Evolutionary conservation across 768 basidiomycete genomes (phyloP).

Genomic region (Termitomyces sp.): DNA sequence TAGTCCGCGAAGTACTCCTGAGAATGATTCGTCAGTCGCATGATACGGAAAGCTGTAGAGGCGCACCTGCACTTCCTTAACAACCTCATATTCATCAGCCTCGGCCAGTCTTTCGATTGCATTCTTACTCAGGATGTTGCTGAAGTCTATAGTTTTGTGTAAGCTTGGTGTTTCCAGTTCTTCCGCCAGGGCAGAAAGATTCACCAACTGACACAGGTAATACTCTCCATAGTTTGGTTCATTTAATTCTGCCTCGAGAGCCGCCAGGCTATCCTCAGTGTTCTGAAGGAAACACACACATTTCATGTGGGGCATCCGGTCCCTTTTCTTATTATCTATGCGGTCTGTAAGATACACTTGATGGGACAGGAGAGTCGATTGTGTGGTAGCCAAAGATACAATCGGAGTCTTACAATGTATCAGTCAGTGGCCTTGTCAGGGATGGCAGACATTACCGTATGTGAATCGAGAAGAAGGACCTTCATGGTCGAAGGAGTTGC

Average conservation of each 20-base stretch:
- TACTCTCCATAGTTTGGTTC: slow-evolving; percentile 97
- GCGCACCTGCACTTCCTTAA: slow-evolving; percentile 90
- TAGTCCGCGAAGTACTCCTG: slow-evolving; percentile 99
- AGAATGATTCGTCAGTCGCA: slow-evolving; percentile 2
- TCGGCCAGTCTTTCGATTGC: slow-evolving; percentile 91
- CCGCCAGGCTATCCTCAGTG: slow-evolving; percentile 75
- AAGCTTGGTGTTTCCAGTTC: slow-evolving; percentile 13
- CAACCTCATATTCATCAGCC: slow-evolving; percentile 94
- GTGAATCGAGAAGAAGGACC: slow-evolving; percentile 88
- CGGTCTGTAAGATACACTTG: slow-evolving; percentile 98
- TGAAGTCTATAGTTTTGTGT: slow-evolving; percentile 66
- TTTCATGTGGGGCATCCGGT: slow-evolving; percentile 94
- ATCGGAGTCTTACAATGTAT: slow-evolving; percentile 73
- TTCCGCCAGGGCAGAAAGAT: slow-evolving; percentile 29
- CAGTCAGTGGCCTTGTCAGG: not conserved
- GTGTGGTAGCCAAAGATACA: slow-evolving; percentile 90
- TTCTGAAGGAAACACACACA: slow-evolving; percentile 92
- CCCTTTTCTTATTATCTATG: slow-evolving; percentile 90
- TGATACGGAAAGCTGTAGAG: not conserved
- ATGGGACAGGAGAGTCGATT: slow-evolving; percentile 87
- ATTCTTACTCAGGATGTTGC: slow-evolving; percentile 85
- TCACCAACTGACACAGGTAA: slow-evolving; percentile 96
- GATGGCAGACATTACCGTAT: slow-evolving; percentile 62
- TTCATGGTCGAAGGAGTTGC: slow-evolving; percentile 88
- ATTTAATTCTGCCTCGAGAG: slow-evolving; percentile 75